Conservation (phyloP, 306 rosid genomes). For the Fragaria nilgerrensis region DNA sequence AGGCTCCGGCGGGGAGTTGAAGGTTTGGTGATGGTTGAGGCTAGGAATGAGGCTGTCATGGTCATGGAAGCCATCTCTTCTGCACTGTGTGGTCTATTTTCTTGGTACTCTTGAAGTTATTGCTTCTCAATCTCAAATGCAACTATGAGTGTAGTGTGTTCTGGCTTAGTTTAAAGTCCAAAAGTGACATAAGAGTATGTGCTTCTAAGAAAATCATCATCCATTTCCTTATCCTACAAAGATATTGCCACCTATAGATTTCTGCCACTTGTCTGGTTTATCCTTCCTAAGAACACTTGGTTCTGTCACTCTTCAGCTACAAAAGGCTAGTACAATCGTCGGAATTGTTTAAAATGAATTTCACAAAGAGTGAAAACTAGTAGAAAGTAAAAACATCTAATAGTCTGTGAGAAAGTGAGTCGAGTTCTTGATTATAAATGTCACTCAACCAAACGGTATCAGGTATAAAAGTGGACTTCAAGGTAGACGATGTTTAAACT, state of each 20-base stretch:
- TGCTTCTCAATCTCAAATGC: background rate
- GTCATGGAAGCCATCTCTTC: conserved; percentile 54
- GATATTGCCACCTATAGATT: conserved; percentile 21
- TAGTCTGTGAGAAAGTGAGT: too few species aligned
- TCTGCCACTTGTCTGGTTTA: conserved; percentile 42
- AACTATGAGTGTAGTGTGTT: background rate
- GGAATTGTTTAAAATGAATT: background rate
- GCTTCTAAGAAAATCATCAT: conserved; percentile 21
- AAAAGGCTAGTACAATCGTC: background rate
- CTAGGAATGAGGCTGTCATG: conserved; percentile 48
- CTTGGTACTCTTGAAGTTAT: background rate
- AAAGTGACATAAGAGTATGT: conserved; percentile 9
- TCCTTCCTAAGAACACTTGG: conserved; percentile 23
- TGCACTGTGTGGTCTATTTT: conserved; percentile 1
- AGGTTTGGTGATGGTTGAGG: conserved; percentile 26
- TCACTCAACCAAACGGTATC: too few species aligned
- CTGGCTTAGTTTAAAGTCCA: conserved; percentile 11
- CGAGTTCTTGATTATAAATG: too few species aligned
- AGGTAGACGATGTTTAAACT: too few species aligned
- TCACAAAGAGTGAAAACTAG: background rate
- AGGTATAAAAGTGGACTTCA: background rate
- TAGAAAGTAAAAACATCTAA: background rate
- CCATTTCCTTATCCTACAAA: conserved; percentile 44
- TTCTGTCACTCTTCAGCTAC: background rate
- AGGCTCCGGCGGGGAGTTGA: conserved; percentile 26